These are phyloP conservation scores for Trametopsis cervina DNA, from an alignment of 768 basidiomycete genomes.

Conservation along the genomic window DNA sequence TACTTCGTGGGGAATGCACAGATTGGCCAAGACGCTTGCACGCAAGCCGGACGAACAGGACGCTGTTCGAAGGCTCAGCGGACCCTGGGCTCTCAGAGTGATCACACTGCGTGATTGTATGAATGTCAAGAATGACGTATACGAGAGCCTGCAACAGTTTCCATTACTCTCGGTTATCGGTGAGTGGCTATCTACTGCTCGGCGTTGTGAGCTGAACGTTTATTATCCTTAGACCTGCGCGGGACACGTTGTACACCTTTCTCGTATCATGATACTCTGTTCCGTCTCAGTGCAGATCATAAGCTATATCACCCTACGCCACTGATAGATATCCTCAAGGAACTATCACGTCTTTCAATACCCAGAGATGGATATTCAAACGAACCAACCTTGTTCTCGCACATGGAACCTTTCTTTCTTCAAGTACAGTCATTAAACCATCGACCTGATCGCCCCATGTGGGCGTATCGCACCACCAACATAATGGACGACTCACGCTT, in stretches of 20 bases:
- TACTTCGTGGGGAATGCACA: constrained; percentile 43
- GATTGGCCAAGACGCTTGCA: constrained; percentile 43
- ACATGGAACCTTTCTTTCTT: constrained; percentile 26
- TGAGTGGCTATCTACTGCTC: no score
- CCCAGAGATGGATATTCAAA: background rate
- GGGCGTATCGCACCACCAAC: background rate
- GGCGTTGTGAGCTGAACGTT: no score
- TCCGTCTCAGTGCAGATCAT: constrained; percentile 9
- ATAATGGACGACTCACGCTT: background rate
- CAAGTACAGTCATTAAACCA: constrained; percentile 25
- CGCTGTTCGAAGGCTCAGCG: constrained; percentile 16
- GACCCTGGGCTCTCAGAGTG: constrained; percentile 54
- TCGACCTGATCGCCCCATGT: background rate
- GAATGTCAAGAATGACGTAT: constrained; percentile 37
- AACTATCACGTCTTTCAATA: background rate
- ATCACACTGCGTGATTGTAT: constrained; percentile 49
- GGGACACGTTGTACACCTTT: constrained; percentile 18
- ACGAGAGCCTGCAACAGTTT: constrained; percentile 37
- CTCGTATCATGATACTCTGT: background rate
- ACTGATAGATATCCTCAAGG: constrained; percentile 8
- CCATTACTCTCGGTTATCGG: constrained; percentile 58
- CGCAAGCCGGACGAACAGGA: constrained; percentile 25
- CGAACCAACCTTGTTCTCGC: constrained; percentile 25
- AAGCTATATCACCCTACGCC: constrained; percentile 16
- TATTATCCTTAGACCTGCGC: constrained; percentile 29